Base-by-base conservation (phyloP, 768 basidiomycete genomes). In the Asterophora parasitica region DNA sequence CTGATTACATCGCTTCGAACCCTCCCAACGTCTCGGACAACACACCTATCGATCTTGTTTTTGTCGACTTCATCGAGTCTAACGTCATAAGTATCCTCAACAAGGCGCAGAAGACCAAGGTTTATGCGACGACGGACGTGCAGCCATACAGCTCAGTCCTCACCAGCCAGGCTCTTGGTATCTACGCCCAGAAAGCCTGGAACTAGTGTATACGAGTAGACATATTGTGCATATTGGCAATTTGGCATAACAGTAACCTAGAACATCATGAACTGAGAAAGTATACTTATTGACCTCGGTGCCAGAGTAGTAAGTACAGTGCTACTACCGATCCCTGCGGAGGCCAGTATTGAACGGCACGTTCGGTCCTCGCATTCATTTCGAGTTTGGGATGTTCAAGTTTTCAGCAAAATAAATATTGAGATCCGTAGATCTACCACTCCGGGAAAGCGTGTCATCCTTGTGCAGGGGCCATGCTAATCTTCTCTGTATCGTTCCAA, bases 391-490 rank as follows among this genome's bases (percentile, higher is more conserved):
- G 15, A 30, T 9, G 17, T 28, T 10, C 2, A 4, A 7, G 17
- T 34, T 15, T 13, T 33, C 37, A 40, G 16, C 10, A 60, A 59
- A 63, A 66, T 65, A 68, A 66, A 68, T 68, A 66, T 68, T 66
- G 66, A 66, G 63, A 66, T 54, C 65, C 64, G 63, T 66, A 65
- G 65, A n/a, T n/a, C n/a, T n/a, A n/a, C n/a, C n/a, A n/a, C n/a
- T n/a, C n/a, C 83, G 83, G 83, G 78, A 86, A 87, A n/a, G n/a
- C n/a, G 89, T 94, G 92, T 93, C 92, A 94, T 95, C 92, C 93
- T 95, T 96, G 92, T 95, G 93, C 92, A 95, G 92, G 93, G 92
- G 92, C 93, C 89, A 95, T 95, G 92, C 92, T 94, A 93, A 95
- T 93, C 92, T 94, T 94, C 92, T 95, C 92, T 92, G 92, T 93